Conservation (phyloP, 768 basidiomycete genomes). For the Calocybe indica region DNA sequence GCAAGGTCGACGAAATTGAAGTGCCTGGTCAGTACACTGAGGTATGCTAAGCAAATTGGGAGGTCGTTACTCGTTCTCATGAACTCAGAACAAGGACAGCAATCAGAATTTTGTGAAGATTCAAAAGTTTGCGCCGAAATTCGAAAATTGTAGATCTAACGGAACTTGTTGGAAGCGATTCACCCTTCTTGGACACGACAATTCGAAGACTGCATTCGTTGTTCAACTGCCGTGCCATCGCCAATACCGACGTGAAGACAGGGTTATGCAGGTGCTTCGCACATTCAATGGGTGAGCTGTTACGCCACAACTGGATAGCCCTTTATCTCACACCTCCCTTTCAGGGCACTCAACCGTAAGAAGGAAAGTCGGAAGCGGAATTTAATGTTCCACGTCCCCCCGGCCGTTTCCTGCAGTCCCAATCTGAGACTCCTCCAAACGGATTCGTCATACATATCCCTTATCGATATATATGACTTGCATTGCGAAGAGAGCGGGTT, state of each 20-base stretch:
- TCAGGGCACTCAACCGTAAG: slow-evolving; percentile 75
- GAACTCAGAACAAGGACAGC: slow-evolving; percentile 81
- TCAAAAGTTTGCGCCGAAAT: slow-evolving; percentile 83
- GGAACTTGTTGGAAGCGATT: slow-evolving; percentile 88
- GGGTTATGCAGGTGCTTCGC: slow-evolving; percentile 88
- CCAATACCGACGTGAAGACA: slow-evolving; percentile 87
- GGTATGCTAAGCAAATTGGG: slow-evolving; percentile 32
- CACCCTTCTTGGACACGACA: slow-evolving; percentile 86
- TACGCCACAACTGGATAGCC: background rate
- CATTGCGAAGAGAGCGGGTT: slow-evolving; percentile 74
- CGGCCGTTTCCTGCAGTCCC: slow-evolving; percentile 79
- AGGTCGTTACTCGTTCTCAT: no score
- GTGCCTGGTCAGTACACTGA: slow-evolving; percentile 99
- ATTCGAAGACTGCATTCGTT: slow-evolving; percentile 82
- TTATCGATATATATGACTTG: slow-evolving; percentile 93
- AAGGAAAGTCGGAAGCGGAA: slow-evolving; percentile 93
- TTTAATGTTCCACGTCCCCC: slow-evolving; percentile 86
- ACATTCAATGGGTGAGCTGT: slow-evolving; percentile 79
- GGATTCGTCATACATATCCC: slow-evolving; percentile 83
- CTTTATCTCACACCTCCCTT: slow-evolving; percentile 2
- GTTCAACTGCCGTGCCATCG: slow-evolving; percentile 86
- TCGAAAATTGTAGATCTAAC: slow-evolving; percentile 84
- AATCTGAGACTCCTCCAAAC: slow-evolving; percentile 82
- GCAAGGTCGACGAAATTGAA: slow-evolving; percentile 96
- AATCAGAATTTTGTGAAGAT: slow-evolving; percentile 89